Percentiles rank a stretch among this genome's conserved stretches.
Conservation (phyloP, 495 filamentous ascomycete genomes). For the Venustampulla echinocandica region DNA sequence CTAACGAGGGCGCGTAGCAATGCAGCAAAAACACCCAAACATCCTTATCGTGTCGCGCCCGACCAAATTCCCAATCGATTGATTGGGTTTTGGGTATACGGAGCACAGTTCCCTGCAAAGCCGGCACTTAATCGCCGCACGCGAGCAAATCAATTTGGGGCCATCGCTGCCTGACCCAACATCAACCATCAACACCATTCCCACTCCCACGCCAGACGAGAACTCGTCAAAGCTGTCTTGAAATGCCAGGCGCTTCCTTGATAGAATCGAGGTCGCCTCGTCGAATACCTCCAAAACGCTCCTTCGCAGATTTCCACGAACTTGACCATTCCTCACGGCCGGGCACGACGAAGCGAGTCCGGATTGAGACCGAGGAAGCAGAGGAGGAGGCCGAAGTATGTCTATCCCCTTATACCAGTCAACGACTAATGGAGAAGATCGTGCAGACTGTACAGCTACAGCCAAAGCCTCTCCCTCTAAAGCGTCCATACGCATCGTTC, state of each 20-base stretch:
- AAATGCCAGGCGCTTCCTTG: constrained; percentile 10
- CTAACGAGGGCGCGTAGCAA: constrained; percentile 6
- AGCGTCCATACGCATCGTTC: constrained; percentile 24
- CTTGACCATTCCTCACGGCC: constrained; percentile 5
- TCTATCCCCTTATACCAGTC: constrained; percentile 14
- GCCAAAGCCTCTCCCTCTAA: constrained; percentile 23
- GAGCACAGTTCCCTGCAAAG: neutral
- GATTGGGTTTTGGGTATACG: constrained; percentile 4
- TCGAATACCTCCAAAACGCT: constrained; percentile 13
- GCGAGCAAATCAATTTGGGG: neutral
- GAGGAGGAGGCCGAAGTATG: constrained; percentile 8
- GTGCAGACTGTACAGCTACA: constrained; percentile 13
- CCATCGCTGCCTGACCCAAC: neutral
- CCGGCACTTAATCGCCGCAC: constrained; percentile 1
- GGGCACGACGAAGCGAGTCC: constrained; percentile 10
- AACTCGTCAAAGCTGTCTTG: constrained; percentile 6
- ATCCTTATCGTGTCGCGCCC: constrained; percentile 4
- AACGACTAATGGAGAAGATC: constrained; percentile 13
- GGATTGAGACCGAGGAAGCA: constrained; percentile 14
- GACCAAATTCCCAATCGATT: constrained; percentile 7
- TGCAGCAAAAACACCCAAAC: neutral
- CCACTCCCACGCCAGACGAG: neutral
- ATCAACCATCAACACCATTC: constrained; percentile 7
- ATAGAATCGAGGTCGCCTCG: constrained; percentile 12
- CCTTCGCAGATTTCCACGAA: constrained; percentile 14